Percentiles rank a stretch among this genome's conserved stretches.
Evolutionary conservation across 1,284 basidiomycete species (phyloP).

Genomic region (Dichomitus squalens): DNA sequence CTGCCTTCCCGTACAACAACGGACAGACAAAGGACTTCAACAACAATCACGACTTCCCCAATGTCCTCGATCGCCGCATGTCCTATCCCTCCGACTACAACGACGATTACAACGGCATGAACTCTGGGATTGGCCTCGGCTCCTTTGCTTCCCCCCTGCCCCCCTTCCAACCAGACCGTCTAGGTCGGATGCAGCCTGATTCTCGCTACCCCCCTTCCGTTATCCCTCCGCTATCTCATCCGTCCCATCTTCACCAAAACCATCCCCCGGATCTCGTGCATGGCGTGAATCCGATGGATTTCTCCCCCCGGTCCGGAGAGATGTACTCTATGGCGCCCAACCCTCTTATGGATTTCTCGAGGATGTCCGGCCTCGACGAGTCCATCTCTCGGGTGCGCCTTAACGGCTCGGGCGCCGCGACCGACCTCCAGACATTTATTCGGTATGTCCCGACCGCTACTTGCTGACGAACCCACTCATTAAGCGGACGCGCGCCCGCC

Average conservation of each 20-base stretch:
- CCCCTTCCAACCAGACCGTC: slow-evolving; percentile 58
- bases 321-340: slow-evolving; percentile 57
- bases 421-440: slow-evolving; percentile 79
- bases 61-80: slow-evolving; percentile 61
- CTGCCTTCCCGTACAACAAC: slow-evolving; percentile 50
- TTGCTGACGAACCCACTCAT: slow-evolving; percentile 18
- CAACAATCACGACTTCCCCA: slow-evolving; percentile 45
- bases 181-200: slow-evolving; percentile 48
- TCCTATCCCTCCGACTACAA: slow-evolving; percentile 59
- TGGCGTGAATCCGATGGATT: slow-evolving; percentile 67
- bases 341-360: slow-evolving; percentile 54
- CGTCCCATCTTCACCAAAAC: slow-evolving; percentile 47
- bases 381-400: slow-evolving; percentile 67
- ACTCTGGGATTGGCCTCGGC: slow-evolving; percentile 46
- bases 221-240: slow-evolving; percentile 38
- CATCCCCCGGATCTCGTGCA: slow-evolving; percentile 57
- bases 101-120: slow-evolving; percentile 56
- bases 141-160: slow-evolving; percentile 42
- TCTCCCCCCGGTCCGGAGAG: slow-evolving; percentile 56
- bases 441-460: slow-evolving; percentile 48
- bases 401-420: slow-evolving; percentile 61
- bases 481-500: slow-evolving; percentile 15
- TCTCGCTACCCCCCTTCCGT: slow-evolving; percentile 33
- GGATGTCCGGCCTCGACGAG: slow-evolving; percentile 63
- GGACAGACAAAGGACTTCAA: slow-evolving; percentile 56